Evolutionary conservation across 2,329 filamentous ascomycete genomes (phyloP), one percentile per base, ranked within the genome.

Genomic region (Beauveria brongniartii): DNA sequence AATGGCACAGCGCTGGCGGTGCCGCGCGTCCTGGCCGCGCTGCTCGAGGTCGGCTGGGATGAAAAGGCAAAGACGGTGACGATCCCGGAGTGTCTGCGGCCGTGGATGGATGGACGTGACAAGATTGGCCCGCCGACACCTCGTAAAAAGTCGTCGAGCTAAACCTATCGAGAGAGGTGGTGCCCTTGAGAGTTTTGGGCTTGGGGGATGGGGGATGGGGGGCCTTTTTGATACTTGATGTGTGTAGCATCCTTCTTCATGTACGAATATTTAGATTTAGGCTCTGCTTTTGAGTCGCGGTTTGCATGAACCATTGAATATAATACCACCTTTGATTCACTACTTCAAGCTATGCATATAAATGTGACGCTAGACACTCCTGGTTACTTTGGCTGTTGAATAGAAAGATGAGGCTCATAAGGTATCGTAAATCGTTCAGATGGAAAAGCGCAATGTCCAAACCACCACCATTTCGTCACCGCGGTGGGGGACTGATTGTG

Each of bases 1-100:
- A 99, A 99, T 71, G 95, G 93, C 0, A 99, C 94, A 1, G 94
- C 93, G 0, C 79, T 97, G 68, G 94, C 94, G 1, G 88, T 97
- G 43, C 94, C 94, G 3, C 82, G 94, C 57, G 89, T 99, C 14
- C 72, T 99, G 62, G 92, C 94, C 26, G 92, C 92, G 6, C 80
- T 99, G 55, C 71, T 99, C 65, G 94, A 99, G 78, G 91, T 92
- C 69, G 89, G 91, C 1, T 99, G 92, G 90, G 84, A 94, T 69
- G 88, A 92, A 69, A 70, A 78, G 26, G 80, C 79, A 22, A 80
- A 79, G 68, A 82, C 81, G 1, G 90, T 97, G 8, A 77, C 78
- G 1, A 83, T 99, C 7, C 94, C 94, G 0, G 84, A 91, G 74
- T 89, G 88, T 20, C 74, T 99, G 71, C 81, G 88, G 69, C 85